These are phyloP conservation scores for Cryptosporidium meleagridis DNA, from an alignment of 169 alveolate genomes.

Conservation along the genomic window DNA sequence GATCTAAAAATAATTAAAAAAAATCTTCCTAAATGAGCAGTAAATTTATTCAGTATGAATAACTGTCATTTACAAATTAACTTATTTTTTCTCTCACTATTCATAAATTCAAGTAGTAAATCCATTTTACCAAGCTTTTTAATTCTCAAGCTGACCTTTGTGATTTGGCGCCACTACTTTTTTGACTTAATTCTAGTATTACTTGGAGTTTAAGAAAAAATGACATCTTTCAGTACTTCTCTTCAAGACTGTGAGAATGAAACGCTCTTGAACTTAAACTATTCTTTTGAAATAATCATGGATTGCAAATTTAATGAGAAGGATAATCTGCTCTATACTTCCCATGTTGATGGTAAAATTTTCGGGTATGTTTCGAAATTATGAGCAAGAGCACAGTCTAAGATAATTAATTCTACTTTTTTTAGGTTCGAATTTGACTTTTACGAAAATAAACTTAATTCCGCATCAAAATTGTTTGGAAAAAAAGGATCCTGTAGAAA, in stretches of 20 bases:
- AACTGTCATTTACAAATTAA: not conserved
- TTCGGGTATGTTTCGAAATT: slow-evolving; percentile 7
- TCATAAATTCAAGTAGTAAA: not conserved
- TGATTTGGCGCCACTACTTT: slow-evolving; percentile 8
- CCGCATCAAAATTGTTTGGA: slow-evolving; percentile 25
- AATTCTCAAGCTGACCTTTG: not conserved
- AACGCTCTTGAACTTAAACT: not conserved
- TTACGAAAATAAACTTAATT: not conserved
- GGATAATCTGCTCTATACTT: slow-evolving; percentile 17
- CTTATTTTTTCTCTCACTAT: not conserved
- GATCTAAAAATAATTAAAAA: slow-evolving; percentile 1
- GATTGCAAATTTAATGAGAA: slow-evolving; percentile 47
- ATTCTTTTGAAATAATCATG: slow-evolving; percentile 23
- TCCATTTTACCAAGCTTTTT: not conserved
- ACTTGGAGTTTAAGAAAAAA: not conserved
- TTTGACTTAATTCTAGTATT: not conserved
- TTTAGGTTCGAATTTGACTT: slow-evolving; percentile 47
- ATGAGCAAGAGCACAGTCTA: not conserved
- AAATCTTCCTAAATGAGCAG: not conserved
- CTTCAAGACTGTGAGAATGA: slow-evolving; percentile 25
- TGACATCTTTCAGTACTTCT: slow-evolving; percentile 35
- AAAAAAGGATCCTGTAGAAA: slow-evolving; percentile 70
- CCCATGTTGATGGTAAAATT: slow-evolving; percentile 56
- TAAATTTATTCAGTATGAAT: no score
- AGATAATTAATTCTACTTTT: not conserved